Evolutionary conservation across 768 basidiomycete genomes (phyloP), one percentile per base, ranked within the genome.

Genomic region (Tricholoma terreum): DNA sequence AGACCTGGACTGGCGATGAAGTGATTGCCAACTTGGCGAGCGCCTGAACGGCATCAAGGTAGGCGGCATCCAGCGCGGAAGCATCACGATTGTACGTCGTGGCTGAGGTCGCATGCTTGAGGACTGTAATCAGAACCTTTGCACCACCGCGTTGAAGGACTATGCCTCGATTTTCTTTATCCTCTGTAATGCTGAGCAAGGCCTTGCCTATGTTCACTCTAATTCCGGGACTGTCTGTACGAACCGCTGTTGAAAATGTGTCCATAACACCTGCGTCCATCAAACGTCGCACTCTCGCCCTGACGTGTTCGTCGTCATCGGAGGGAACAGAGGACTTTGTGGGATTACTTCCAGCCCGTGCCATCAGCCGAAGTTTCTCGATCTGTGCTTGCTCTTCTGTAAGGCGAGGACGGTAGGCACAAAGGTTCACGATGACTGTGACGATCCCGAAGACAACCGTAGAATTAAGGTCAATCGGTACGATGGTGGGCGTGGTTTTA

Each of bases 1-100:
- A 95, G 30, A 98, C 90, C 59, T 92, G 88, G 0, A 91, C 71
- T 0, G 97, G 97, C 9, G 94, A 86, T 2, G 94, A 81, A 1
- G 96, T 98, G 65, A 98, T 98, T 45, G 92, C 77, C 24, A 99
- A 84, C 68, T 98, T 97, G 14, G 94, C 92, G 24, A 97, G 75
- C 2, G 94, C 94, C 70, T 98, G 96, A 24, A 92, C 83, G 1
- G 93, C 79, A 15, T 82, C 75, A 11, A 93, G 73, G 48, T 81
- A 77, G 0, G 75, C 61, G 5, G 71, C 64, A 43, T 82, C 81
- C 11, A 83, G 58, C 38, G 70, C 64, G 24, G 68, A 58, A 27
- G 70, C 54, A 43, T 66, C 56, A 10, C 56, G 52, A 7, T 67
- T 63, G 15, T 73, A 61, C 10, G 70, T 43, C 31, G 69, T 48